phyloP scores from a whole-genome alignment of 805 yeast genomes.

The Komagataella kurtzmanii region DNA sequence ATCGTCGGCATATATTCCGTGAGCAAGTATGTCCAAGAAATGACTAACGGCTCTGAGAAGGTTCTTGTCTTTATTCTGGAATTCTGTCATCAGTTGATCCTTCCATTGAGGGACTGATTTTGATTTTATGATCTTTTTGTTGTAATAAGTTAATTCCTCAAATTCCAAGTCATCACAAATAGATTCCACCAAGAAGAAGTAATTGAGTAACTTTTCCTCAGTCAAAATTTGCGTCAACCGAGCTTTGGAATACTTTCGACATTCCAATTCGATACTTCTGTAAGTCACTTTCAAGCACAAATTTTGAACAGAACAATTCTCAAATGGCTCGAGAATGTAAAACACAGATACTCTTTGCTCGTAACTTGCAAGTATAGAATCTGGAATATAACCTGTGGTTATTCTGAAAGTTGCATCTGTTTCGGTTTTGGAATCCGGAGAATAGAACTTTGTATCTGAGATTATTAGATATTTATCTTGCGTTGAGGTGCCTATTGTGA shows the following conservation, averaged over 20 bases:
- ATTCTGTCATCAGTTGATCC: conserved; percentile 3
- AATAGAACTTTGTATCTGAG: not conserved
- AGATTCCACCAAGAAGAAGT: conserved; percentile 9
- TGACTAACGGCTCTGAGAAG: not conserved
- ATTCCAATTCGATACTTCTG: conserved; percentile 32
- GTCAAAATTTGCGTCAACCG: conserved; percentile 7
- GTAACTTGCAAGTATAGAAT: conserved; percentile 35
- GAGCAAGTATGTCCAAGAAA: not conserved
- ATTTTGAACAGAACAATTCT: not conserved
- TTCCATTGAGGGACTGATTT: not conserved
- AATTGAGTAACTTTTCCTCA: conserved; percentile 7
- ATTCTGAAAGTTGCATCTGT: conserved; percentile 8
- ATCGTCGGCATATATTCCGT: conserved; percentile 3
- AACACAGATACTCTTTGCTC: conserved; percentile 62
- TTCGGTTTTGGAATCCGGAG: conserved; percentile 15
- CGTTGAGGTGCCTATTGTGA: conserved; percentile 50
- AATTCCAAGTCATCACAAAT: conserved; percentile 9
- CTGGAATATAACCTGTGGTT: conserved; percentile 19
- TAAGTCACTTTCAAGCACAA: conserved; percentile 31
- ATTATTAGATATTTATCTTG: conserved; percentile 27
- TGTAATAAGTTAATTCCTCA: conserved; percentile 2
- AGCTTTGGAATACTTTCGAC: conserved; percentile 14
- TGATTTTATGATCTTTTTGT: conserved; percentile 1
- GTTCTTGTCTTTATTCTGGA: conserved; percentile 3
- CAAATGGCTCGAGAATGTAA: conserved; percentile 30